phyloP scores from a whole-genome alignment of 805 yeast genomes.

The Kockiozyma suomiensis region DNA sequence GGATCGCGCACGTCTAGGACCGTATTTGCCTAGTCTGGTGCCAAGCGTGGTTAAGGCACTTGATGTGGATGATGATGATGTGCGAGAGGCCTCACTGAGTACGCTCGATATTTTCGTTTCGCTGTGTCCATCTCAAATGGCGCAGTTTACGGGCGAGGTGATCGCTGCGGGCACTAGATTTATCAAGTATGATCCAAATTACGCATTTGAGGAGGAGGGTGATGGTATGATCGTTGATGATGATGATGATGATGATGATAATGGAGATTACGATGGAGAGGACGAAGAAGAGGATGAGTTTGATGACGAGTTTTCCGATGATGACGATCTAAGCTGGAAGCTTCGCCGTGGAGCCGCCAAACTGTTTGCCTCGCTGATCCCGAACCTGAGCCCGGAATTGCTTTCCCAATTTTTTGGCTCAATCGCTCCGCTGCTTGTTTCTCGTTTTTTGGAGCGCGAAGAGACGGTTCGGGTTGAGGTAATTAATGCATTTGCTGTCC shows the following conservation, averaged over 20 bases:
- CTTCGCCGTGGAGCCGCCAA: constrained; percentile 57
- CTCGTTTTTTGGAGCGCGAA: constrained; percentile 43
- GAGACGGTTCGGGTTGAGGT: constrained; percentile 56
- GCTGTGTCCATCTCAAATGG: constrained; percentile 44
- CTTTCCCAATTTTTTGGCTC: constrained; percentile 32
- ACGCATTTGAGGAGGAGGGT: constrained; percentile 32
- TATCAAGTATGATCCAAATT: constrained; percentile 53
- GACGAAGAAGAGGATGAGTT: constrained; percentile 47
- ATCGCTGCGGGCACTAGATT: constrained; percentile 43
- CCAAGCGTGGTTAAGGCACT: constrained; percentile 38
- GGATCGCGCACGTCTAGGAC: constrained; percentile 34
- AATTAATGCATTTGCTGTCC: constrained; percentile 48
- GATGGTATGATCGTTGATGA: constrained; percentile 35
- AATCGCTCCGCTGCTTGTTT: constrained; percentile 49
- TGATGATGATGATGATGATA: constrained; percentile 45
- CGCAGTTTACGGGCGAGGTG: constrained; percentile 39
- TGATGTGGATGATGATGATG: constrained; percentile 43
- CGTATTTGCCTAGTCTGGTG: constrained; percentile 26
- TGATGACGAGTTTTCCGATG: constrained; percentile 46
- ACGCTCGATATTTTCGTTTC: constrained; percentile 49
- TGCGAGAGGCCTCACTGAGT: constrained; percentile 54
- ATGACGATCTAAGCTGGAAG: constrained; percentile 64
- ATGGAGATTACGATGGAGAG: constrained; percentile 51
- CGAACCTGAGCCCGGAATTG: constrained; percentile 33
- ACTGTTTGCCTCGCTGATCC: constrained; percentile 48